A percentile compares a stretch with the other conserved stretches of the same genome.
Conservation (phyloP, 148 eudicot genomes). For the Silene uniflora region DNA sequence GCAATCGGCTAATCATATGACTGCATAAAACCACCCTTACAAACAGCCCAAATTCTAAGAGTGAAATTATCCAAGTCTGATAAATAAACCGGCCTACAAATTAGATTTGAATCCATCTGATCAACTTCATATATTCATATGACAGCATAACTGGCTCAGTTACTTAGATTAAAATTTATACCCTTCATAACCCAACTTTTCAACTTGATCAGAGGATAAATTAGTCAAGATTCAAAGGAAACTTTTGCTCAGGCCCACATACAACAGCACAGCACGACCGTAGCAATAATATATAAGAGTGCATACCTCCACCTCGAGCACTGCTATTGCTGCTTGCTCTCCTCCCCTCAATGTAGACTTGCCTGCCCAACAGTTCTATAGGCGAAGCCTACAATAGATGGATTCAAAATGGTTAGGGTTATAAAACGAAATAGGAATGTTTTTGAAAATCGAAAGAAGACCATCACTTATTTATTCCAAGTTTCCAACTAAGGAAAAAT, state of each 20-base stretch:
- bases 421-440: not conserved
- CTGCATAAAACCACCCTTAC: no score
- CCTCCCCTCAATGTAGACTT: conserved; percentile 74
- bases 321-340: conserved; percentile 51
- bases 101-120: no score
- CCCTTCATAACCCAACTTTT: not conserved
- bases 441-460: not conserved
- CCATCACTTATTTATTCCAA: not conserved
- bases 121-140: no score
- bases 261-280: not conserved
- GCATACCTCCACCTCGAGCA: conserved; percentile 86
- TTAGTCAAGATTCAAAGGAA: not conserved
- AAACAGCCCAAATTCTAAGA: no score
- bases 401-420: not conserved
- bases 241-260: not conserved
- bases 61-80: no score
- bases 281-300: not conserved
- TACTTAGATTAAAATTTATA: not conserved
- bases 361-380: conserved; percentile 70
- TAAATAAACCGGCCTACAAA: no score
- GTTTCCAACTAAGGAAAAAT: not conserved
- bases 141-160: not conserved
- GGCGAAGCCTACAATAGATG: conserved; percentile 66
- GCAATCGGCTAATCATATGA: no score
- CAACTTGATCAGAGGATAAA: not conserved